phyloP scores from a whole-genome alignment of 1,139 yeast species.

The Pichia sp. region DNA sequence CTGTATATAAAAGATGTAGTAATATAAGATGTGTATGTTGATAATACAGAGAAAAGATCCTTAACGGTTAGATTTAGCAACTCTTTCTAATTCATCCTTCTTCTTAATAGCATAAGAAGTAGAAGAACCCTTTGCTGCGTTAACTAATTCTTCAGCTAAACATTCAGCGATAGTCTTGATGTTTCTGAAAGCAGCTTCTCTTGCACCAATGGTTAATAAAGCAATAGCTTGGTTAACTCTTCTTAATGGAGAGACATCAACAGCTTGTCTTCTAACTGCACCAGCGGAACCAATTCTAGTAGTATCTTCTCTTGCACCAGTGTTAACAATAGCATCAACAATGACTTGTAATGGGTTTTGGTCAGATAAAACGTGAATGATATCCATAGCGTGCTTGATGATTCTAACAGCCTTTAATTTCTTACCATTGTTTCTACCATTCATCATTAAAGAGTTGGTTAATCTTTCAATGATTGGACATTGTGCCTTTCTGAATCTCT shows the following conservation, averaged over 20 bases:
- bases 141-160: slow-evolving; percentile 99
- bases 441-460: slow-evolving; percentile 99
- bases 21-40: not conserved
- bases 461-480: slow-evolving; percentile 99
- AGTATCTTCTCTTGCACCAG: slow-evolving; percentile 99
- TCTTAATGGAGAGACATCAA: slow-evolving; percentile 99
- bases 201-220: slow-evolving; percentile 97
- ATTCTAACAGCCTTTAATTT: slow-evolving; percentile 99
- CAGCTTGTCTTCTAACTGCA: slow-evolving; percentile 99
- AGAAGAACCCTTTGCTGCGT: slow-evolving; percentile 99
- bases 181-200: slow-evolving; percentile 99
- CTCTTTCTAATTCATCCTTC: slow-evolving; percentile 99
- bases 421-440: slow-evolving; percentile 99
- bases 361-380: slow-evolving; percentile 95
- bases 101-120: slow-evolving; percentile 99
- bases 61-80: slow-evolving; percentile 99
- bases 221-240: slow-evolving; percentile 99
- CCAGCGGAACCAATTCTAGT: slow-evolving; percentile 99
- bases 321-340: slow-evolving; percentile 99
- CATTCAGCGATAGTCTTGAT: slow-evolving; percentile 99
- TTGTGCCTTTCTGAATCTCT: slow-evolving; percentile 99
- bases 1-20: slow-evolving; percentile 4
- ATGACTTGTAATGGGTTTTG: slow-evolving; percentile 99
- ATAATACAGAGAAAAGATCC: slow-evolving; percentile 10
- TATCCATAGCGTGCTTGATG: slow-evolving; percentile 98